Conservation (phyloP, 2,329 filamentous ascomycete genomes). For the Alternaria incomplexa region DNA sequence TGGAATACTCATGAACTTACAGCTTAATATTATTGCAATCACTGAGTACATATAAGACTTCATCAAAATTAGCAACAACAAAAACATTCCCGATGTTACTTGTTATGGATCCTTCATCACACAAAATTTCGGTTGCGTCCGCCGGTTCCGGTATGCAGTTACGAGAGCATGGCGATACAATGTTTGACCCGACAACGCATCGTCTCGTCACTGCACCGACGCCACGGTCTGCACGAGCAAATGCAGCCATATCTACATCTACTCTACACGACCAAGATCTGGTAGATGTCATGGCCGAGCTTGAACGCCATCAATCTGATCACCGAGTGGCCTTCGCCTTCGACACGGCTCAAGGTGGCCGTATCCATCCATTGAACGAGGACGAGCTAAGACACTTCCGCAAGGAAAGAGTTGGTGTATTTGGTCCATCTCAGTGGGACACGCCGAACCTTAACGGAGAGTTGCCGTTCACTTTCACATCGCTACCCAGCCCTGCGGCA, state of each 20-base stretch:
- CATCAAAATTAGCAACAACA: background rate
- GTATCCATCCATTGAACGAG: slow-evolving; percentile 11
- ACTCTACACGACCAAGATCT: slow-evolving; percentile 13
- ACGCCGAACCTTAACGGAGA: slow-evolving; percentile 5
- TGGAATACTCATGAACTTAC: background rate
- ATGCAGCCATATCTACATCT: background rate
- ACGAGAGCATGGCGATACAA: background rate
- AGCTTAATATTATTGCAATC: background rate
- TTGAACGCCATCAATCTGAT: slow-evolving; percentile 7
- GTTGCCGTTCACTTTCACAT: background rate
- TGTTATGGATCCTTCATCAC: background rate
- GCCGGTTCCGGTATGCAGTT: background rate
- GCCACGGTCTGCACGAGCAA: too few relatives aligned
- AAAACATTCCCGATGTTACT: background rate
- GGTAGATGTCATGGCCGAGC: slow-evolving; percentile 13
- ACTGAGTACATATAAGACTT: background rate
- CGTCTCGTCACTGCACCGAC: background rate
- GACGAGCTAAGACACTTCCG: slow-evolving; percentile 4
- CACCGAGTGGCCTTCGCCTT: background rate
- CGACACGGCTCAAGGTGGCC: background rate
- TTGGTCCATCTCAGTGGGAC: slow-evolving; percentile 1
- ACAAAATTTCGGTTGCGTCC: background rate
- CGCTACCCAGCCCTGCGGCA: background rate
- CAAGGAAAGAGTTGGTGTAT: background rate
- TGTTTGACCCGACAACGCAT: background rate